Evolutionary conservation across 139 green algal species (phyloP), one percentile per base, ranked within the genome.

Genomic region (Chlorella sp.): DNA sequence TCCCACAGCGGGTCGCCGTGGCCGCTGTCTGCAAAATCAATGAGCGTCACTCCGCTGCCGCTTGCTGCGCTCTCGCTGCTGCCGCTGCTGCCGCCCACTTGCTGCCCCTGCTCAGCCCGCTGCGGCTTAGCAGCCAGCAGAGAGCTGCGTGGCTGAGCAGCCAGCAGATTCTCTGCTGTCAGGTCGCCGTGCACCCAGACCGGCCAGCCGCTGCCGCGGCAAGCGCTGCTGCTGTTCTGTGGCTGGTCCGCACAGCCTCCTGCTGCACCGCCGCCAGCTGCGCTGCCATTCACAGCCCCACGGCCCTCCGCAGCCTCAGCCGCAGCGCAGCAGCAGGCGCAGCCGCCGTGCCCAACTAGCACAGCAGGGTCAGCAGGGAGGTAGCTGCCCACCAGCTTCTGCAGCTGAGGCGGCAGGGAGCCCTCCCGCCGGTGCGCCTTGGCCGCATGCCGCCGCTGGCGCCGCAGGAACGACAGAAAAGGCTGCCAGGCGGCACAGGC

Each of bases 1-100:
- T 92, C 89, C 22, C 65, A 88, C 34, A 92, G 78, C 22, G 89
- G 87, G 77, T 92, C 87, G 1, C 89, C 89, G 9, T 91, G 81
- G 19, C 89, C 87, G 9, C 76, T 60, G 40, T 92, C 89, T 1
- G 64, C 77, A 82, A 91, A 91, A 54, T 92, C 89, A 5, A 92
- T 78, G n/a, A 92, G 83, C 51, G 51, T 60, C 30, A 44, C 44
- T 32, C 85, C 67, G 34, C 54, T 26, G 22, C 13, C 3, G 24
- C 34, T n/a, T n/a, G n/a, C n/a, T n/a, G n/a, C 26, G 64, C 78
- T 30, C 44, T 36, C 17, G 20, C 44, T 34, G 19, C 24, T 24
- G 36, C 32, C 44, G 67, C 32, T 48, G 19, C 38, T 72, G 13
- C 51, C 51, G 16, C 24, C 2, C 14, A 2, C 51, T 60, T 8